Base-by-base conservation (phyloP, 768 basidiomycete genomes). In the Amanita exitialis region DNA sequence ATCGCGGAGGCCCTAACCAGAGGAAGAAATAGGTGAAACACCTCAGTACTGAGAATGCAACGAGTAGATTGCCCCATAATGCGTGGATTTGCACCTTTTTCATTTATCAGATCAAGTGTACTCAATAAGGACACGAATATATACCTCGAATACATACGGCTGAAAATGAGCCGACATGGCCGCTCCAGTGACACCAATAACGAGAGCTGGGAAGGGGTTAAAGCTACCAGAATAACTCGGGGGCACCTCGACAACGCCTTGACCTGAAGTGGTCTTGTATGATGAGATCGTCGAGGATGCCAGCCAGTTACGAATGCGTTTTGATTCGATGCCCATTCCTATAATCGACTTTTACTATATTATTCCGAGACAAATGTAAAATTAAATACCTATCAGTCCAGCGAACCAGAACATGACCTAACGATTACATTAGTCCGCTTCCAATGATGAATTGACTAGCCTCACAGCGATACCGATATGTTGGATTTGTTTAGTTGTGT, bases 341-440 rank as follows among this genome's bases (percentile, higher is more conserved):
- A 37, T 3, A n/a, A 42, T 30, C 3, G 18, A 45, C 20, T 5
- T 32, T 16, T 18, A 50, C 25, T 20, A 44, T 6, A 41, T 21
- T 28, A 10, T 18, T 13, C 15, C n/a, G 10, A 30, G 23, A 36
- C n/a, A 27, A 20, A 34, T 12, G 45, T 49, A n/a, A 21, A 47
- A 20, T 44, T 38, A 49, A 53, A 41, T 34, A 21, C 92, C 93
- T 2, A 92, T 62, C 6, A 90, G 73, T 9, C 95, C 94, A 20
- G 89, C 91, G 59, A 91, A 94, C 81, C 90, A 94, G 66, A 93
- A 96, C 91, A 93, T 93, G 55, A 83, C 77, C 81, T 83, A 54
- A 45, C 1, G 32, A 32, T 23, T 21, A 20, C n/a, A 53, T 44
- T 37, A 57, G 27, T 45, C 3, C 13, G 10, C 2, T 47, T 27